Percentiles rank a stretch among this genome's conserved stretches.
Evolutionary conservation across 1,139 yeast species (phyloP).

Genomic region (Hemisphaericaspora subhashii): DNA sequence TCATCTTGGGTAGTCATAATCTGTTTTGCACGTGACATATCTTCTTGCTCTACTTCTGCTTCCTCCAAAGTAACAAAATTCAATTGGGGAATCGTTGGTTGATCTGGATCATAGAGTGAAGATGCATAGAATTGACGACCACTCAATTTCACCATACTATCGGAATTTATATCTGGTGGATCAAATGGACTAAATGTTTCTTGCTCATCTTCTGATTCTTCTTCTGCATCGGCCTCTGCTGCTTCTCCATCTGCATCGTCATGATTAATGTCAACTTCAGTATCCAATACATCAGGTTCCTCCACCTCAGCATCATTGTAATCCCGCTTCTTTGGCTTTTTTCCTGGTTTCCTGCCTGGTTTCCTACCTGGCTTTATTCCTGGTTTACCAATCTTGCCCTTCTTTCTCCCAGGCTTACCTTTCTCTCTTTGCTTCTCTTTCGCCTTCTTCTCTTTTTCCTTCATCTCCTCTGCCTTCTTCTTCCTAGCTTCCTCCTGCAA

Average conservation of each 20-base stretch:
- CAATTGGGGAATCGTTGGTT: constrained; percentile 26
- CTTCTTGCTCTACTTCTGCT: neutral
- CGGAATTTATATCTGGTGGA: constrained; percentile 39
- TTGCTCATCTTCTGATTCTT: constrained; percentile 17
- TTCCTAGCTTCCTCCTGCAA: constrained; percentile 7
- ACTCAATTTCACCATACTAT: constrained; percentile 31
- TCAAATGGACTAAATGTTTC: constrained; percentile 35
- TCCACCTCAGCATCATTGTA: too few relatives aligned
- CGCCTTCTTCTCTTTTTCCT: constrained; percentile 2
- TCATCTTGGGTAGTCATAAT: constrained; percentile 19
- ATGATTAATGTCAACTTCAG: constrained; percentile 11
- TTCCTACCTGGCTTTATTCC: constrained; percentile 10
- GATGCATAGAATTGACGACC: constrained; percentile 36
- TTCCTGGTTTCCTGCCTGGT: constrained; percentile 9
- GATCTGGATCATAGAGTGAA: constrained; percentile 21
- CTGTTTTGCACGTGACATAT: constrained; percentile 13
- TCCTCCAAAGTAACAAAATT: constrained; percentile 17
- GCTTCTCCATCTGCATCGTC: constrained; percentile 10
- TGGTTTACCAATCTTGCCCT: constrained; percentile 4
- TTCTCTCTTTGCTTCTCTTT: constrained; percentile 3
- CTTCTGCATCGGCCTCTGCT: constrained; percentile 14
- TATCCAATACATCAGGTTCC: constrained; percentile 11
- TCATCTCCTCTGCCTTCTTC: constrained; percentile 8
- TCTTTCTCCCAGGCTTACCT: constrained; percentile 3
- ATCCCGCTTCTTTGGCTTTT: constrained; percentile 2